Percentiles rank a stretch among this genome's conserved stretches.
These are phyloP conservation scores for Ascoidea rubescens DNA, from an alignment of 805 yeast species.

Conservation along the genomic window DNA sequence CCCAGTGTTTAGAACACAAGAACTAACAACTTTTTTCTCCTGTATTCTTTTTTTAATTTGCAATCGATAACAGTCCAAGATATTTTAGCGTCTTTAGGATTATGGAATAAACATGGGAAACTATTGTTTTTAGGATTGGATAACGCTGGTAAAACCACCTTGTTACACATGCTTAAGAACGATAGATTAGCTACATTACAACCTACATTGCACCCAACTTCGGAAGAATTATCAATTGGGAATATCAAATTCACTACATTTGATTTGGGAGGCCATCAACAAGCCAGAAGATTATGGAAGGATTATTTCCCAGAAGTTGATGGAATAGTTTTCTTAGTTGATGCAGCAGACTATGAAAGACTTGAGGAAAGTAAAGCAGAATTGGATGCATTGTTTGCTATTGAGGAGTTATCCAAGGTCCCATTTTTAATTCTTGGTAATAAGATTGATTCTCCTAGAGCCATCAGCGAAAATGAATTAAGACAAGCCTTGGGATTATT, in stretches of 20 bases:
- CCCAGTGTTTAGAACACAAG: background rate
- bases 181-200: slow-evolving; percentile 96
- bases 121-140: slow-evolving; percentile 90
- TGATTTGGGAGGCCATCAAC: slow-evolving; percentile 97
- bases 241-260: slow-evolving; percentile 94
- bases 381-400: slow-evolving; percentile 81
- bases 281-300: slow-evolving; percentile 98
- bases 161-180: slow-evolving; percentile 76
- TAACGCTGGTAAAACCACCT: slow-evolving; percentile 94
- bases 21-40: slow-evolving; percentile 5
- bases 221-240: slow-evolving; percentile 95
- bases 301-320: slow-evolving; percentile 99
- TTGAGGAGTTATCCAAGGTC: slow-evolving; percentile 79
- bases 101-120: slow-evolving; percentile 93
- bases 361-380: slow-evolving; percentile 91
- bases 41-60: slow-evolving; percentile 11
- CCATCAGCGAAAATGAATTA: slow-evolving; percentile 89
- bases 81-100: slow-evolving; percentile 63
- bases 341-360: slow-evolving; percentile 93
- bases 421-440: slow-evolving; percentile 93
- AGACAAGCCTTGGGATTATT: slow-evolving; percentile 80
- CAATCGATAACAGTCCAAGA: slow-evolving; percentile 38
- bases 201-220: slow-evolving; percentile 97
- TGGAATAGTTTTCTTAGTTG: slow-evolving; percentile 93
- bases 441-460: slow-evolving; percentile 88